Percentiles rank a stretch among this genome's conserved stretches.
These are phyloP conservation scores for Quercus alba DNA, from an alignment of 306 rosid species.

Conservation along the genomic window DNA sequence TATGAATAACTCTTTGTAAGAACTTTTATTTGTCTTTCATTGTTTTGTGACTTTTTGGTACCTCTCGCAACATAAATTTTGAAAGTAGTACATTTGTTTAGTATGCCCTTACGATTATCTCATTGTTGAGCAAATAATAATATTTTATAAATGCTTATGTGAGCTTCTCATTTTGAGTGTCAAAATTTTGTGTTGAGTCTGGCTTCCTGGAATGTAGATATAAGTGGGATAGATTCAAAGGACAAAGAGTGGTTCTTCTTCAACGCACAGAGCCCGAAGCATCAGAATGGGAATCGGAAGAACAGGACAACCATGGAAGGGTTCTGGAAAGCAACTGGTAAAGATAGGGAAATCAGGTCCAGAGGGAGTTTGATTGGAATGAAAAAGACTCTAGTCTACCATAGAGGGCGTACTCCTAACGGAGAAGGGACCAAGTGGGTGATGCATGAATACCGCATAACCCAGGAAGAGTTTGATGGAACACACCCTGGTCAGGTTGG, in stretches of 20 bases:
- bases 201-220: constrained; percentile 37
- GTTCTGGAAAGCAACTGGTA: constrained; percentile 95
- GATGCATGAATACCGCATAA: constrained; percentile 61
- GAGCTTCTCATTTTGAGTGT: no score
- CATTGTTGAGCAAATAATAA: no score
- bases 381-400: constrained; percentile 91
- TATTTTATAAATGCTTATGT: no score
- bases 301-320: constrained; percentile 77
- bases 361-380: constrained; percentile 63
- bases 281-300: constrained; percentile 69
- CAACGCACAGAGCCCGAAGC: constrained; percentile 80
- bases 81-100: no score
- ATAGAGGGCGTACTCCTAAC: constrained; percentile 86
- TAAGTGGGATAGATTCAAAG: constrained; percentile 57
- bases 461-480: no score
- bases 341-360: constrained; percentile 71
- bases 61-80: no score
- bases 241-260: constrained; percentile 98
- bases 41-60: no score
- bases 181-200: not conserved
- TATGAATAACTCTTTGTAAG: no score
- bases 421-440: constrained; percentile 91
- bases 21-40: no score
- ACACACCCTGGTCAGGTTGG: no score
- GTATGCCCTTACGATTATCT: no score